Evolutionary conservation across 371 early-diverging fungal genomes (phyloP), one percentile per base, ranked within the genome.

Genomic region (Dinochytrium kinnereticum): DNA sequence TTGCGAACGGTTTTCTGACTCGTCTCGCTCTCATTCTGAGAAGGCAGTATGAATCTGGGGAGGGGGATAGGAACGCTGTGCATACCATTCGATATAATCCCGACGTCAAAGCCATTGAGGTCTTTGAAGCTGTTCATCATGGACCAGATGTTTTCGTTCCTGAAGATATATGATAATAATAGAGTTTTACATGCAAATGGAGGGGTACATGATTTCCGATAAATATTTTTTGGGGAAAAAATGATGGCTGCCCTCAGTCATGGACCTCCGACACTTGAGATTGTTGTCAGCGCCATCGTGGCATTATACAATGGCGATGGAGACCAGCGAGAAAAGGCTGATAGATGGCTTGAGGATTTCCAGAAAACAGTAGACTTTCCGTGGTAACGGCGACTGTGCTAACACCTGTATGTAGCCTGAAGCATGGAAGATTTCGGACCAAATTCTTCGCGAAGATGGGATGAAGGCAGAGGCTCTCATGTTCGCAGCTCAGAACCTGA

Each of bases 401-500:
- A 59, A 10, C 59, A 24, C 19, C n/a, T n/a, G 1, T 13, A 26
- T 44, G 24, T 59, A 95, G 95, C 81, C 90, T 1, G 91, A 91
- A 75, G 96, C 97, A 34, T 96, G 97, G 97, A 77, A 86, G 24
- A 90, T 92, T 5, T 88, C 94, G 2, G 93, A 95, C 72, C 81
- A 87, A 31, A 80, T 96, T 1, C 79, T 96, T 24, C 89, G 88
- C 67, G 67, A 84, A 21, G 84, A 86, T 5, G 82, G 81, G 7
- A 75, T 87, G n/a, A 86, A 86, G 13, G 66, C 78, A 0, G 93
- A 93, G 72, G 86, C 88, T 1, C 89, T 89, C 40, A 76, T 95
- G 10, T 96, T 97, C 89, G 95, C 96, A 1, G 96, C 97, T 1
- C 97, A 97, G 81, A 97, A 96, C 0, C 83, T 98, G 69, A 87